Evolutionary conservation across 805 yeast species (phyloP), one percentile per base, ranked within the genome.

Genomic region (Hanseniaspora mollemarum): DNA sequence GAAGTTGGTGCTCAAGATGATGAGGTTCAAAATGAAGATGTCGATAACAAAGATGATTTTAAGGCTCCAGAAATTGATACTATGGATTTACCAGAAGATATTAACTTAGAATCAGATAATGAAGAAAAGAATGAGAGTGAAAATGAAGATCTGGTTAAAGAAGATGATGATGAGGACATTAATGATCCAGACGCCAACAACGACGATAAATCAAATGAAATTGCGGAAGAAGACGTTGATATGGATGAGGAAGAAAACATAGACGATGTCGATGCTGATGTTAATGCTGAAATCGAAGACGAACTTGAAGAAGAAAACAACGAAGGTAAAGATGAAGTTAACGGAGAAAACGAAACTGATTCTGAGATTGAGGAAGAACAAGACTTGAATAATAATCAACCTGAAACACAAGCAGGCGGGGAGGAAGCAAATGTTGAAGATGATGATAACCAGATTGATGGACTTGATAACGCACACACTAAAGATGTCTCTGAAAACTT

Each of bases 1-100:
- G 83, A 81, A 46, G 87, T 81, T 57, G 85, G 80, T 46, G 92
- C 86, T 10, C 86, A 84, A 60, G 88, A 84, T 59, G 90, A 84
- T 41, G 88, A 83, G 60, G 83, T 78, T 54, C 85, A 82, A 18
- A 76, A 70, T 55, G 76, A 83, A 57, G 81, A 82, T 33, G 84
- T 80, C 37, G 72, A 71, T 29, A 83, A 83, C 46, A 78, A 81
- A 53, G 63, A 85, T 46, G 94, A 86, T 41, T 76, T 77, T 16
- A 69, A 79, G 68, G 51, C 38, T 25, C 22, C 33, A 15, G 45
- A 52, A 22, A 60, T 62, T 37, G 59, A 57, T 18, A 57, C 56
- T 15, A 59, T 60, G 2, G 61, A 57, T 4, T 62, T 58, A 7
- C 61, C 60, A 50, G 67, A 66, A 53, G 61, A 63, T 52, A 64